These are phyloP conservation scores for Leccinum subfulvum DNA, from an alignment of 1,284 basidiomycete species.

Conservation along the genomic window DNA sequence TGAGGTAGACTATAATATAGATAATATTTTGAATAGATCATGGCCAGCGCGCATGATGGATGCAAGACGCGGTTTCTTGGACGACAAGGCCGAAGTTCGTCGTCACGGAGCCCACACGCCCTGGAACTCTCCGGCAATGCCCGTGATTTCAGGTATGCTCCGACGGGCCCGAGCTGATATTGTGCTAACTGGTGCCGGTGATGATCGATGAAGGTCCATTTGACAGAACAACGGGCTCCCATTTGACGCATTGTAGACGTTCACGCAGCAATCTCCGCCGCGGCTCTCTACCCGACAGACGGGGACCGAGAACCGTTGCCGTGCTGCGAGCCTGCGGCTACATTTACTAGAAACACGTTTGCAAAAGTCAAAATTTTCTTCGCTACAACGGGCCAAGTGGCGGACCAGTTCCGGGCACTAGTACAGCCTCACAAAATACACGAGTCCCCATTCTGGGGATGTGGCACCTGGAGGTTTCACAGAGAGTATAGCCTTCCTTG, in stretches of 20 bases:
- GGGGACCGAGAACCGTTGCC: slow-evolving; percentile 13
- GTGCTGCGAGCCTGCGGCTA: slow-evolving; percentile 11
- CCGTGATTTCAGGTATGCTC: slow-evolving; percentile 1
- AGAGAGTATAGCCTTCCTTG: slow-evolving; percentile 35
- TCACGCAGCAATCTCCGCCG: slow-evolving; percentile 36
- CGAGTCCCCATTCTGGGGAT: slow-evolving; percentile 20
- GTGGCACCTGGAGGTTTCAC: slow-evolving; percentile 16
- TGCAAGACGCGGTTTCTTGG: slow-evolving; percentile 17
- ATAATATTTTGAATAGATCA: slow-evolving; percentile 9
- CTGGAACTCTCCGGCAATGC: slow-evolving; percentile 29
- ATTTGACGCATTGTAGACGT: neutral
- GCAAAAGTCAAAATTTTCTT: slow-evolving; percentile 20
- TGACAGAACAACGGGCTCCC: slow-evolving; percentile 6
- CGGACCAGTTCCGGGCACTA: slow-evolving; percentile 16
- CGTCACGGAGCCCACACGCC: neutral
- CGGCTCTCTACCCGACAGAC: slow-evolving; percentile 15
- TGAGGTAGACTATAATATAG: slow-evolving; percentile 20
- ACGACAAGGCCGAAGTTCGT: slow-evolving; percentile 13
- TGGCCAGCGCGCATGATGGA: slow-evolving; percentile 7
- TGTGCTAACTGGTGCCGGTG: slow-evolving; percentile 11
- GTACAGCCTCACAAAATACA: slow-evolving; percentile 30
- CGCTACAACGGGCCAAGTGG: slow-evolving; percentile 7
- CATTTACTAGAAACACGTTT: slow-evolving; percentile 5
- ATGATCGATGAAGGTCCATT: slow-evolving; percentile 4
- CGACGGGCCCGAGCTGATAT: slow-evolving; percentile 26